A percentile compares a stretch with the other conserved stretches of the same genome.
phyloP scores from a whole-genome alignment of 352 stramenopile genomes.

The Phytophthora crassamura region DNA sequence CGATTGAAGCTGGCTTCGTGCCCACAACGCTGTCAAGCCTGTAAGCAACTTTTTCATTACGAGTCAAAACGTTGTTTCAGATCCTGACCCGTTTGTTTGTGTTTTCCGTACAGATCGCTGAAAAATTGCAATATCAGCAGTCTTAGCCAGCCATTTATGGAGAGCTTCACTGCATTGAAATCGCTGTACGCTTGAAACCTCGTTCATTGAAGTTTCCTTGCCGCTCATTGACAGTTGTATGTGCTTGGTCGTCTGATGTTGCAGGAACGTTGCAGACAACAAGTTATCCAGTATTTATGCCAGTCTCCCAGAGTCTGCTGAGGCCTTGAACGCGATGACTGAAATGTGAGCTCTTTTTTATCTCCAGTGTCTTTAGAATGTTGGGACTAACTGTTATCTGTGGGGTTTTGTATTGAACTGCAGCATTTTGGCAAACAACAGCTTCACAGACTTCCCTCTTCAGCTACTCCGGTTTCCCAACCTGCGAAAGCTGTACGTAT shows the following conservation, averaged over 20 bases:
- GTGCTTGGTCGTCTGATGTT: neutral
- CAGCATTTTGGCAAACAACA: conserved; percentile 58
- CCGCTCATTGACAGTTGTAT: neutral
- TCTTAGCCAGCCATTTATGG: conserved; percentile 39
- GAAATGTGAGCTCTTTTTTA: conserved; percentile 30
- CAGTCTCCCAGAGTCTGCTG: conserved; percentile 19
- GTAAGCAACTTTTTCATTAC: conserved; percentile 25
- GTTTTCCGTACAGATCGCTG: conserved; percentile 24
- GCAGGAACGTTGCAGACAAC: conserved; percentile 42
- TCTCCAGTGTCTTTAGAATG: neutral
- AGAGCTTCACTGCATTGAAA: conserved; percentile 36
- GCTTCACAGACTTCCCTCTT: conserved; percentile 43
- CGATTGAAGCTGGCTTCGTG: conserved; percentile 35
- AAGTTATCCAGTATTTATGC: conserved; percentile 46
- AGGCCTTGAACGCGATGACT: conserved; percentile 35
- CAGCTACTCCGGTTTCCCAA: conserved; percentile 53
- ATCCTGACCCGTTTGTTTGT: neutral
- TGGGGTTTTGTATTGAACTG: neutral
- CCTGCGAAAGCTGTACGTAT: conserved; percentile 52
- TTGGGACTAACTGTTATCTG: conserved; percentile 10
- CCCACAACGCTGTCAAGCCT: conserved; percentile 39
- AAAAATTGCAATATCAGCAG: conserved; percentile 39
- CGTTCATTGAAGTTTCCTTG: neutral
- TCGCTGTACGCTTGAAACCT: conserved; percentile 33
- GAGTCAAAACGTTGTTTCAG: neutral